Conservation (phyloP, 2,329 filamentous ascomycete species). For the Epichloe gansuensis region DNA sequence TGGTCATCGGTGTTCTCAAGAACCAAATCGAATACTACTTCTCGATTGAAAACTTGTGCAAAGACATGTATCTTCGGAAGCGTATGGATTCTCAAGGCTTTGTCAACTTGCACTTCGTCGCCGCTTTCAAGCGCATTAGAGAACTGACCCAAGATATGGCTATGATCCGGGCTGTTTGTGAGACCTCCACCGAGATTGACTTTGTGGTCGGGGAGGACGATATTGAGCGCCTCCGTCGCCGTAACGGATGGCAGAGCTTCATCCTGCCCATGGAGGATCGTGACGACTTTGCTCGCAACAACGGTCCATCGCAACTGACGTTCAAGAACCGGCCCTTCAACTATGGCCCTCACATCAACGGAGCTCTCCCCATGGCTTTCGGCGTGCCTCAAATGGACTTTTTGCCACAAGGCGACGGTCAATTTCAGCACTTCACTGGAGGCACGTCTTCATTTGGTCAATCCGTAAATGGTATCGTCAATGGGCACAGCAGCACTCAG, state of each 20-base stretch:
- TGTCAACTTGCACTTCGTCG: conserved; percentile 66
- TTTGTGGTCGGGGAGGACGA: conserved; percentile 63
- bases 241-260: conserved; percentile 68
- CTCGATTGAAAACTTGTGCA: conserved; percentile 87
- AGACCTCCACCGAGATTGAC: conserved; percentile 60
- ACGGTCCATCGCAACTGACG: conserved; percentile 40
- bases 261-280: conserved; percentile 60
- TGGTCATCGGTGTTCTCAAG: conserved; percentile 29
- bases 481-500: conserved; percentile 17
- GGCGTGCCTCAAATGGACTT: conserved; percentile 18
- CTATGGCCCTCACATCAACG: conserved; percentile 19
- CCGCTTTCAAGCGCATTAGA: conserved; percentile 65
- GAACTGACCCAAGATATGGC: conserved; percentile 46
- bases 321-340: conserved; percentile 23
- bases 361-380: conserved; percentile 20
- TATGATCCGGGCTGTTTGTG: conserved; percentile 61
- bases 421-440: conserved; percentile 21
- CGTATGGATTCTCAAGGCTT: conserved; percentile 96
- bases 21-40: conserved; percentile 81
- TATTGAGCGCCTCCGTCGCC: conserved; percentile 62
- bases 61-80: conserved; percentile 75
- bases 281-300: conserved; percentile 58
- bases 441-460: conserved; percentile 22
- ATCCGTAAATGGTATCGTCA: conserved; percentile 19
- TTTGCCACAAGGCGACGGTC: conserved; percentile 13